Base-by-base conservation (phyloP, 768 basidiomycete genomes). In the Lactifluus volemus region DNA sequence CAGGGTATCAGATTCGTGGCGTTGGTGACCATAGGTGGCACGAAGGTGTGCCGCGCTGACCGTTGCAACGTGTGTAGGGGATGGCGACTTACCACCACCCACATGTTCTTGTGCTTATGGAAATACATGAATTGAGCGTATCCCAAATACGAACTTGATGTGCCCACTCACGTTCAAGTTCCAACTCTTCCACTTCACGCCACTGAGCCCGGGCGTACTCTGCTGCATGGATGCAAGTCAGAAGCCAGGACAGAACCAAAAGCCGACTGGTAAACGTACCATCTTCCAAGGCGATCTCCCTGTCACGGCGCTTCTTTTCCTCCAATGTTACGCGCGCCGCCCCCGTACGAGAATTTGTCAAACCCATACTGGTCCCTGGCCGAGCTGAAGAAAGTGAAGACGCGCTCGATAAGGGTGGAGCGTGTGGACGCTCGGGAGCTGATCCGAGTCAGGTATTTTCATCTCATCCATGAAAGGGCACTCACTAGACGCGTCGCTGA, bases 1-100 rank as follows among this genome's bases (percentile, higher is more conserved):
- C 32, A 89, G 73, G 0, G 89, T 90, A 63, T 92, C 89, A 0
- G 89, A 90, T 59, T 90, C 88, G 30, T 83, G 81, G 53, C 89
- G 83, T 66, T 76, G 79, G 69, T 91, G 89, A 2, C 70, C 72
- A 65, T 78, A 70, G 48, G 68, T 49, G 11, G 73, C 64, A 3
- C 75, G 64, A 61, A 72, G 63, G 56, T 74, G 69, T 54, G 70
- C 60, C 38, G 70, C 67, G 42, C 61, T 62, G 9, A n/a, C 39
- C 14, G 60, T 29, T 25, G 61, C 67, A 61, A 72, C 67, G 38
- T 76, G 75, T 5, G 76, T 77, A 15, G 79, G 77, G 5, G 85
- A 84, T 3, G 84, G 84, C 0, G 83, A 80, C 60, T 81, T 77
- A 48, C 81, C 79, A 19, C 76, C 63, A 19, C 55, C 45, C 41